Percentiles rank a stretch among this genome's conserved stretches.
Evolutionary conservation across 192 early-diverging fungal species (phyloP).

Genomic region (Coemansia asiatica): DNA sequence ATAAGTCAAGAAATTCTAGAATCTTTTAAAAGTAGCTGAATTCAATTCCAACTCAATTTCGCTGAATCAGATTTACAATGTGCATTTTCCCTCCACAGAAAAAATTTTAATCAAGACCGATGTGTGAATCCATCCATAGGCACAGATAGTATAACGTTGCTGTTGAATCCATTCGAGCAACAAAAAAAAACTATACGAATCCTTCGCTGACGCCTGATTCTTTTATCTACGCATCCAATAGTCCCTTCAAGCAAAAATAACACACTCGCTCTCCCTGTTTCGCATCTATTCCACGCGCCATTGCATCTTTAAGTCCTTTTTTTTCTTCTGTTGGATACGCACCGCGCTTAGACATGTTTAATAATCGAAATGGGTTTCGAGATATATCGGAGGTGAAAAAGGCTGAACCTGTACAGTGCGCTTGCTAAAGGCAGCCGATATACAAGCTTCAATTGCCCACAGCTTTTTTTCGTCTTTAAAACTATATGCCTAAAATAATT

Average conservation of each 20-base stretch:
- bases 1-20: too few relatives aligned
- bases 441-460: not conserved
- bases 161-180: slow-evolving; percentile 1
- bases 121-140: not conserved
- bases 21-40: too few relatives aligned
- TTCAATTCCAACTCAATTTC: not conserved
- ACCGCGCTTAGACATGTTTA: slow-evolving; percentile 52
- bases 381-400: slow-evolving; percentile 14
- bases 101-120: not conserved
- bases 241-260: not conserved
- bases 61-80: not conserved
- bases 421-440: not conserved
- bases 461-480: not conserved
- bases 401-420: slow-evolving; percentile 1
- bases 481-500: not conserved
- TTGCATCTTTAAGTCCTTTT: not conserved
- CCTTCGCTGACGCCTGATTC: slow-evolving; percentile 1
- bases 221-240: not conserved
- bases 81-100: not conserved
- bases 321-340: slow-evolving; percentile 32
- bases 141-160: not conserved
- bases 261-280: not conserved
- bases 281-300: slow-evolving; percentile 6
- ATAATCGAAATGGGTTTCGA: slow-evolving; percentile 17
- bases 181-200: not conserved